Percentiles rank a stretch among this genome's conserved stretches.
Evolutionary conservation across 2,329 filamentous ascomycete genomes (phyloP).

Genomic region (Hymenotorrendiella dingleyae): DNA sequence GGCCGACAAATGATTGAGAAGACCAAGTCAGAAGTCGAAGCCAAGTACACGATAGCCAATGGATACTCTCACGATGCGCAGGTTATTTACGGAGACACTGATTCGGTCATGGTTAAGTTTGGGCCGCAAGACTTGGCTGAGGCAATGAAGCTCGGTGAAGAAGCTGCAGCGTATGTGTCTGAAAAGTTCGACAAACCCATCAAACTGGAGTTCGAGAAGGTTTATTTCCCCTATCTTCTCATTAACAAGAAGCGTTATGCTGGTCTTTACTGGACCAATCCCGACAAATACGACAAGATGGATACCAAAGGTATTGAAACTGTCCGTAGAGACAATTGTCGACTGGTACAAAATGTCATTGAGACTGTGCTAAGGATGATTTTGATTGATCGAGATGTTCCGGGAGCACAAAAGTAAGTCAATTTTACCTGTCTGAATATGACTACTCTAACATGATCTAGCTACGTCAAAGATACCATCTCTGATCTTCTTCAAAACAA

Average conservation of each 20-base stretch:
- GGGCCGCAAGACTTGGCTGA: slow-evolving; percentile 80
- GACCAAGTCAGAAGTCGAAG: slow-evolving; percentile 93
- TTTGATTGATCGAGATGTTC: slow-evolving; percentile 84
- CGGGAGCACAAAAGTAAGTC: slow-evolving; percentile 86
- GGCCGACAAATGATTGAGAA: slow-evolving; percentile 98
- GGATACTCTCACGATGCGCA: slow-evolving; percentile 92
- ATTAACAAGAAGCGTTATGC: slow-evolving; percentile 99
- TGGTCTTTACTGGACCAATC: slow-evolving; percentile 93
- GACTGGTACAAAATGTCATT: slow-evolving; percentile 93
- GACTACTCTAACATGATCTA: slow-evolving; percentile 35
- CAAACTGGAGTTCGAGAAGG: slow-evolving; percentile 98
- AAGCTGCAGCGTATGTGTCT: slow-evolving; percentile 84
- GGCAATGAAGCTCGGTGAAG: slow-evolving; percentile 91
- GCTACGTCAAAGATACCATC: slow-evolving; percentile 94
- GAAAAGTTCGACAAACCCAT: slow-evolving; percentile 93
- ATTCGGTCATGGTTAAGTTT: slow-evolving; percentile 99
- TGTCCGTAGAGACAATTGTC: slow-evolving; percentile 91
- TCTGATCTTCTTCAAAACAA: slow-evolving; percentile 95
- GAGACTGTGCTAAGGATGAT: slow-evolving; percentile 96
- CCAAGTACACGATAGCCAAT: slow-evolving; percentile 83
- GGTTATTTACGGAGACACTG: slow-evolving; percentile 97
- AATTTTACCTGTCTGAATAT: neutral
- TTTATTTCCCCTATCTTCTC: slow-evolving; percentile 93
- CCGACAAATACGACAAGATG: slow-evolving; percentile 98
- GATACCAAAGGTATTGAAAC: slow-evolving; percentile 99